These are phyloP conservation scores for Cubamyces lactineus DNA, from an alignment of 768 basidiomycete species.

Conservation along the genomic window DNA sequence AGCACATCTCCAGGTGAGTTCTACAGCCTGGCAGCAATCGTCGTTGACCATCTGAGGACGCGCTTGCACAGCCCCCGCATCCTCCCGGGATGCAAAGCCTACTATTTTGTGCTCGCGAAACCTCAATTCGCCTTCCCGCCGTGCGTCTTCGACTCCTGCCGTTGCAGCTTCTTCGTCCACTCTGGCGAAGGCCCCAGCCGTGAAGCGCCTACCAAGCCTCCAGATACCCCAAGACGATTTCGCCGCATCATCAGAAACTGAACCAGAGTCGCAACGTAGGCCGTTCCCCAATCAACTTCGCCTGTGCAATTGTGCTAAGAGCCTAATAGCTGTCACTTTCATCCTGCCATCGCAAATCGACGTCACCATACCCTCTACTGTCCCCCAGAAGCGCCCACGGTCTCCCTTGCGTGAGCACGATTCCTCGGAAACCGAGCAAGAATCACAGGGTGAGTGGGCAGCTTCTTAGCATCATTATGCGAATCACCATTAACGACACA, in stretches of 20 bases:
- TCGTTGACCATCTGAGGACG: not conserved
- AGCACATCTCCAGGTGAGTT: not conserved
- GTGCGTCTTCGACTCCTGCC: not conserved
- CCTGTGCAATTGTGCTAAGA: not conserved
- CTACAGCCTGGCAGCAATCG: not conserved
- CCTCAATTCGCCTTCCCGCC: conserved; percentile 6
- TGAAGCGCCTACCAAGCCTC: not conserved
- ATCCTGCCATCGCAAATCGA: conserved; percentile 14
- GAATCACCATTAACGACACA: not conserved
- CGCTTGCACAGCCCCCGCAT: not conserved
- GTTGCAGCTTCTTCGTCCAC: not conserved
- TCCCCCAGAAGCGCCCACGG: conserved; percentile 7
- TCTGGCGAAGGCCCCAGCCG: not conserved
- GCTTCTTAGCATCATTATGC: not conserved
- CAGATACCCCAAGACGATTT: not conserved
- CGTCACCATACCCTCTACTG: not conserved
- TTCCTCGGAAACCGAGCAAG: conserved; percentile 27
- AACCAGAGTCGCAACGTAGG: conserved; percentile 21
- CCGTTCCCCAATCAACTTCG: not conserved
- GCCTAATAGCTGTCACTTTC: conserved; percentile 8
- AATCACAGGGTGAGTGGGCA: conserved; percentile 21
- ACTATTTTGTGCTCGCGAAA: conserved; percentile 3
- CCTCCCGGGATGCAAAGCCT: not conserved
- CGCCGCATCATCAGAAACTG: conserved; percentile 14
- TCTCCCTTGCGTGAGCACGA: conserved; percentile 2